Conservation (phyloP, 1,284 basidiomycete species). For the Pascua guehoae region DNA sequence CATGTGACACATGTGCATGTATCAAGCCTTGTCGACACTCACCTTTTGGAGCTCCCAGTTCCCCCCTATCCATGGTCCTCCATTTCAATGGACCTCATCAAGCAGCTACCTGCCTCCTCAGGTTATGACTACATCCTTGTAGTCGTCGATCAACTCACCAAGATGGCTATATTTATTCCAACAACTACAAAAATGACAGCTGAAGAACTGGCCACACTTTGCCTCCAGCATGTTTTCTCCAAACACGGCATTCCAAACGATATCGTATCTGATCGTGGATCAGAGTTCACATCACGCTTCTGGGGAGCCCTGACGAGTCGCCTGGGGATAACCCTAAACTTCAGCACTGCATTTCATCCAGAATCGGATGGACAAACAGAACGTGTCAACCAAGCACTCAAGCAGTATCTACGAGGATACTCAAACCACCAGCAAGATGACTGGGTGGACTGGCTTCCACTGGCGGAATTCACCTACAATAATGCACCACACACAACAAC, state of each 20-base stretch:
- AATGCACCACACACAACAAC: too few relatives aligned
- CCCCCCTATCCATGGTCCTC: constrained; percentile 45
- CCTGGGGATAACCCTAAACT: constrained; percentile 9
- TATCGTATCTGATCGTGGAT: neutral
- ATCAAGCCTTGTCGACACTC: constrained; percentile 41
- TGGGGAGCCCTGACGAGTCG: constrained; percentile 9
- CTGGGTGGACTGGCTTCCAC: constrained; percentile 51
- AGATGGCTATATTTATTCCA: constrained; percentile 1
- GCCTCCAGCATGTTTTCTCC: constrained; percentile 17
- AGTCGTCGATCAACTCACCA: constrained; percentile 48
- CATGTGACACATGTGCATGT: constrained; percentile 44
- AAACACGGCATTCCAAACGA: neutral
- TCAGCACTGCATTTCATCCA: constrained; percentile 49
- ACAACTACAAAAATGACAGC: neutral
- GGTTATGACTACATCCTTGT: constrained; percentile 49
- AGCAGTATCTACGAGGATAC: constrained; percentile 45
- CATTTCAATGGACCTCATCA: constrained; percentile 53
- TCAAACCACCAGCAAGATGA: constrained; percentile 50
- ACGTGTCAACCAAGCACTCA: constrained; percentile 50
- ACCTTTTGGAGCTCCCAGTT: constrained; percentile 42
- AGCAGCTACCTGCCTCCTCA: constrained; percentile 47
- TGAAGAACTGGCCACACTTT: neutral
- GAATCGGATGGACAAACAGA: constrained; percentile 55
- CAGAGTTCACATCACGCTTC: constrained; percentile 9
- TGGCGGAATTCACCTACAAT: too few relatives aligned